These are phyloP conservation scores for Aspergillus brasiliensis DNA, from an alignment of 2,329 filamentous ascomycete genomes.

Conservation along the genomic window DNA sequence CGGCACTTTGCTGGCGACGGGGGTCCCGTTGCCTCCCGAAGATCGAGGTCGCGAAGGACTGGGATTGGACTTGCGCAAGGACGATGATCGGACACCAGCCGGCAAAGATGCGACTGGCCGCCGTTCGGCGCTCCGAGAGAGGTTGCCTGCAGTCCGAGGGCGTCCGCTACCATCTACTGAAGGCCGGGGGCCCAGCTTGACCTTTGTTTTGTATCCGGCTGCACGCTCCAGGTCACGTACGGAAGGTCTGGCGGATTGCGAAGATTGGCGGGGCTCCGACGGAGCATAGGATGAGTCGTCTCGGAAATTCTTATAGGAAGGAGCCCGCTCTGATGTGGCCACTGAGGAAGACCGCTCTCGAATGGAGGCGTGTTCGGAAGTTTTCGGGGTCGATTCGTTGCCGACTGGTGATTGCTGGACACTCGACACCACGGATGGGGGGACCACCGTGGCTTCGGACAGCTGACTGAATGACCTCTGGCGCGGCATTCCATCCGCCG, in stretches of 20 bases:
- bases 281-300: slow-evolving; percentile 41
- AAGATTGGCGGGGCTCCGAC: slow-evolving; percentile 40
- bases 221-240: slow-evolving; percentile 47
- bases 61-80: slow-evolving; percentile 52
- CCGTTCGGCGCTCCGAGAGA: slow-evolving; percentile 51
- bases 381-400: slow-evolving; percentile 17
- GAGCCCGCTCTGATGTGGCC: slow-evolving; percentile 26
- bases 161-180: slow-evolving; percentile 65
- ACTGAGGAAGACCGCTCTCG: slow-evolving; percentile 16
- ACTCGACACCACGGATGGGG: slow-evolving; percentile 25
- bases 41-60: slow-evolving; percentile 47
- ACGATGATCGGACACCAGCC: slow-evolving; percentile 71
- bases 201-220: slow-evolving; percentile 58
- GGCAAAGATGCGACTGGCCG: slow-evolving; percentile 79
- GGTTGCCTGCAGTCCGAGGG: slow-evolving; percentile 59
- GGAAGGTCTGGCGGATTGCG: slow-evolving; percentile 48
- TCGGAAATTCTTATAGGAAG: slow-evolving; percentile 20
- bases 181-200: slow-evolving; percentile 85
- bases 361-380: slow-evolving; percentile 11
- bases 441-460: slow-evolving; percentile 39
- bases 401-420: slow-evolving; percentile 19
- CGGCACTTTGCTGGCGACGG: slow-evolving; percentile 34
- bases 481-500: slow-evolving; percentile 20
- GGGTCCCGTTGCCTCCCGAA: slow-evolving; percentile 39
- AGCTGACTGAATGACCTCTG: slow-evolving; percentile 33